A percentile compares a stretch with the other conserved stretches of the same genome.
phyloP scores from a whole-genome alignment of 2,329 filamentous ascomycete species.

The Gyromitra esculenta region DNA sequence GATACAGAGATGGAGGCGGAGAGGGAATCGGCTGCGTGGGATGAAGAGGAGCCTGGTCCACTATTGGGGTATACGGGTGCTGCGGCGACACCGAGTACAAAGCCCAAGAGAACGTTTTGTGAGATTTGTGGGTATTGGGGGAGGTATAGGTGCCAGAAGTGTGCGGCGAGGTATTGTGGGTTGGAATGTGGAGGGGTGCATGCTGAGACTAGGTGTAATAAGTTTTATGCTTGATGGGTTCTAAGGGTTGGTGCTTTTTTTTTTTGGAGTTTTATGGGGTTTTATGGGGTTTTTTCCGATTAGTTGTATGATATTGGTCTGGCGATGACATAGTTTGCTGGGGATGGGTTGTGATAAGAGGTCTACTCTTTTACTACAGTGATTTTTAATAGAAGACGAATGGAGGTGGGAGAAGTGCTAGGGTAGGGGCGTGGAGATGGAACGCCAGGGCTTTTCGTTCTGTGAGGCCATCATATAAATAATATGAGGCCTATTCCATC shows the following conservation, averaged over 20 bases:
- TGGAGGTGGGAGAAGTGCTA: no score
- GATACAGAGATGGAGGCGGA: slow-evolving; percentile 34
- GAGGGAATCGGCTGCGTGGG: slow-evolving; percentile 1
- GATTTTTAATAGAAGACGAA: neutral
- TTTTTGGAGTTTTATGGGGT: neutral
- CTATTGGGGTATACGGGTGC: slow-evolving; percentile 53
- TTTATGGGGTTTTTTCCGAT: no score
- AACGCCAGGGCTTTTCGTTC: no score
- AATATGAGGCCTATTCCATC: no score
- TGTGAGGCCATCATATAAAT: no score
- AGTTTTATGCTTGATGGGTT: slow-evolving; percentile 50
- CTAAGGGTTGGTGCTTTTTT: neutral
- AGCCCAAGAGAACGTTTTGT: slow-evolving; percentile 55
- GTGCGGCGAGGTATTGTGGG: slow-evolving; percentile 57
- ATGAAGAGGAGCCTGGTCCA: slow-evolving; percentile 38
- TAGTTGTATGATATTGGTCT: slow-evolving; percentile 7
- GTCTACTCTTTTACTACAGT: neutral
- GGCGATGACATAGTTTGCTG: neutral
- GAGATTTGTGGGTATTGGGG: slow-evolving; percentile 58
- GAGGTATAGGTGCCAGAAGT: slow-evolving; percentile 56
- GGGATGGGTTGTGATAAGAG: neutral
- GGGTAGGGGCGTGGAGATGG: no score
- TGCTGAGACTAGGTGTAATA: slow-evolving; percentile 56
- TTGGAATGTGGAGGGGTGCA: slow-evolving; percentile 56
- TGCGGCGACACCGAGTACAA: slow-evolving; percentile 52